phyloP scores from a whole-genome alignment of 768 basidiomycete genomes.

The Boletus tylopilopsis region DNA sequence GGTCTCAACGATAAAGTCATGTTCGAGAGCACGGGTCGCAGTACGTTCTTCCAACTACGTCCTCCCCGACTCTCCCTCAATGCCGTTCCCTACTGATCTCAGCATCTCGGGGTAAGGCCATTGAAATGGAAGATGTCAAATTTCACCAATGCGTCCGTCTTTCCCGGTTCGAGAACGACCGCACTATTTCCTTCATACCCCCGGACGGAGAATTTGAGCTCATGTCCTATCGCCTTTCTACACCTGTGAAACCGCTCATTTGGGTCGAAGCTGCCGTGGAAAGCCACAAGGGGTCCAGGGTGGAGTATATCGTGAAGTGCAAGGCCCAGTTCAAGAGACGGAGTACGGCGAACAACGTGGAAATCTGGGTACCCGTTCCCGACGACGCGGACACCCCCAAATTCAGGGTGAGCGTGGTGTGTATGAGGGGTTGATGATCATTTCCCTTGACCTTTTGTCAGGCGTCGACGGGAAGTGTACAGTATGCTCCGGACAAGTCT shows the following conservation, averaged over 20 bases:
- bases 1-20: constrained; percentile 99
- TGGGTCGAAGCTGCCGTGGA: constrained; percentile 96
- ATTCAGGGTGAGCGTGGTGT: constrained; percentile 66
- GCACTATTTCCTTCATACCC: constrained; percentile 98
- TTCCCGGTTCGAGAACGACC: constrained; percentile 96
- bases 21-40: constrained; percentile 96
- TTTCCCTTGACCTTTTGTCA: constrained; percentile 27
- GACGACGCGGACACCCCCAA: constrained; percentile 98
- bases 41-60: constrained; percentile 45
- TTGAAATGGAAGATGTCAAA: constrained; percentile 99
- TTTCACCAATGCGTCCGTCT: constrained; percentile 99
- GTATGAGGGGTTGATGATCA: not conserved
- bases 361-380: constrained; percentile 98
- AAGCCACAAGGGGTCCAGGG: constrained; percentile 86
- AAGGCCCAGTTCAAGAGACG: constrained; percentile 97
- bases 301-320: constrained; percentile 95
- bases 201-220: constrained; percentile 99
- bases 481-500: constrained; percentile 97
- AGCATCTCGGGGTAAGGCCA: constrained; percentile 82
- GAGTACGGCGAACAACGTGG: constrained; percentile 97
- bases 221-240: constrained; percentile 96
- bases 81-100: not conserved
- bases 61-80: not conserved
- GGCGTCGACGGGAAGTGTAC: constrained; percentile 94
- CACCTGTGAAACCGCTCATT: constrained; percentile 93